Evolutionary conservation across 2,329 filamentous ascomycete genomes (phyloP).

Genomic region (Fonsecaea multimorphosa): DNA sequence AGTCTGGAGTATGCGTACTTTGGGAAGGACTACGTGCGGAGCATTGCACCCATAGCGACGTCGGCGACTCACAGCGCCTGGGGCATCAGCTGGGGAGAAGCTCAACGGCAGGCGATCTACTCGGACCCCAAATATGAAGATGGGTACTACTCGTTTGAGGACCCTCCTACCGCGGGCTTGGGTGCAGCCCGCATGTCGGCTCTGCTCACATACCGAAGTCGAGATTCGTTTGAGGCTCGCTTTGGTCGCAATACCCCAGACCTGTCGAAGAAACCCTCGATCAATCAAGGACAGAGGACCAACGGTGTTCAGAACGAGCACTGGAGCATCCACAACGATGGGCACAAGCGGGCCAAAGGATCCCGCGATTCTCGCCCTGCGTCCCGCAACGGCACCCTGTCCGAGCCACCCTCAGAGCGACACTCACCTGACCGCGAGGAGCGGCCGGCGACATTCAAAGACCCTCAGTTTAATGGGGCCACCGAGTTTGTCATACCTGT

Average conservation of each 20-base stretch:
- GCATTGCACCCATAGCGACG: constrained; percentile 63
- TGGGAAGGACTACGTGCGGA: constrained; percentile 67
- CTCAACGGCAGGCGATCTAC: constrained; percentile 75
- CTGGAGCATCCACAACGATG: constrained; percentile 83
- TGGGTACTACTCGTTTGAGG: constrained; percentile 87
- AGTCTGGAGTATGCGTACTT: constrained; percentile 69
- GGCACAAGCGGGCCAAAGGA: constrained; percentile 68
- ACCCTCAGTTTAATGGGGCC: constrained; percentile 75
- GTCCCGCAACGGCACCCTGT: constrained; percentile 40
- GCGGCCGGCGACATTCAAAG: constrained; percentile 52
- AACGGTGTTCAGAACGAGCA: constrained; percentile 75
- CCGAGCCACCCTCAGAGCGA: constrained; percentile 24
- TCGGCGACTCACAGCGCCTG: constrained; percentile 63
- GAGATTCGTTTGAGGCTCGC: constrained; percentile 93
- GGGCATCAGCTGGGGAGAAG: constrained; percentile 66
- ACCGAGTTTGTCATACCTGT: constrained; percentile 57
- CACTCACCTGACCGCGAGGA: constrained; percentile 34
- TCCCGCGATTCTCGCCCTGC: constrained; percentile 51
- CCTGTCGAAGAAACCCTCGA: constrained; percentile 79
- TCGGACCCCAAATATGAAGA: constrained; percentile 98
- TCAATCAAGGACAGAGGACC: constrained; percentile 48
- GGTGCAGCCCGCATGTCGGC: constrained; percentile 97
- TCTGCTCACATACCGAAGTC: constrained; percentile 91
- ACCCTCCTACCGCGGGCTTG: constrained; percentile 84
- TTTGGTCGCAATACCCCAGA: constrained; percentile 94